Conservation (phyloP, 768 basidiomycete species). For the Suillus hirtellus region DNA sequence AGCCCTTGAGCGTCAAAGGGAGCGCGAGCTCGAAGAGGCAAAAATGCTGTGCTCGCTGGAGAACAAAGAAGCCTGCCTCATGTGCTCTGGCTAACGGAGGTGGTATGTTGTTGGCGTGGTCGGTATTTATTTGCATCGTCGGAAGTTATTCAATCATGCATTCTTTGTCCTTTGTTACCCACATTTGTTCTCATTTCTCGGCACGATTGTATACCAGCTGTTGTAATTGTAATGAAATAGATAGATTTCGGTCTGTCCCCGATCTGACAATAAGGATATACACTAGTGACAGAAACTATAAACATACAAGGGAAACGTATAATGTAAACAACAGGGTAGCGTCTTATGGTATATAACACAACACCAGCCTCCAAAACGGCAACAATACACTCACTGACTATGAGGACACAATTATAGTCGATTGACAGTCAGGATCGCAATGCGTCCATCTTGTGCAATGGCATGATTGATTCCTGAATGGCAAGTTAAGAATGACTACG, state of each 20-base stretch:
- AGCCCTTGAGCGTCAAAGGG: slow-evolving; percentile 67
- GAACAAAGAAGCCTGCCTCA: slow-evolving; percentile 92
- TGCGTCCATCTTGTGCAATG: slow-evolving; percentile 77
- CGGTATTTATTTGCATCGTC: neutral
- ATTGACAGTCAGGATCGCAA: slow-evolving; percentile 74
- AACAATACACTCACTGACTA: neutral
- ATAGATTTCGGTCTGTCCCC: neutral
- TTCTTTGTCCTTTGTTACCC: slow-evolving; percentile 8
- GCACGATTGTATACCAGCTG: slow-evolving; percentile 17
- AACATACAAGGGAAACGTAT: neutral
- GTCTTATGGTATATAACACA: slow-evolving; percentile 4
- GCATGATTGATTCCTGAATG: slow-evolving; percentile 73
- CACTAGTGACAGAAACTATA: neutral
- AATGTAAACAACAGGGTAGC: neutral
- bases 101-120: neutral
- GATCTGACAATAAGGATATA: neutral
- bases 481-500: neutral
- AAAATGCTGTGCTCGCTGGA: slow-evolving; percentile 83
- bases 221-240: slow-evolving; percentile 23
- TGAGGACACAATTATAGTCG: slow-evolving; percentile 36
- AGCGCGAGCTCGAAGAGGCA: slow-evolving; percentile 78
- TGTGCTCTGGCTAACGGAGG: slow-evolving; percentile 74
- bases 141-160: slow-evolving; percentile 10
- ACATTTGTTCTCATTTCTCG: slow-evolving; percentile 10
- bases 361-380: slow-evolving; percentile 3